These are phyloP conservation scores for Mucor velutinosus DNA, from an alignment of 371 early-diverging fungal species.

Conservation along the genomic window DNA sequence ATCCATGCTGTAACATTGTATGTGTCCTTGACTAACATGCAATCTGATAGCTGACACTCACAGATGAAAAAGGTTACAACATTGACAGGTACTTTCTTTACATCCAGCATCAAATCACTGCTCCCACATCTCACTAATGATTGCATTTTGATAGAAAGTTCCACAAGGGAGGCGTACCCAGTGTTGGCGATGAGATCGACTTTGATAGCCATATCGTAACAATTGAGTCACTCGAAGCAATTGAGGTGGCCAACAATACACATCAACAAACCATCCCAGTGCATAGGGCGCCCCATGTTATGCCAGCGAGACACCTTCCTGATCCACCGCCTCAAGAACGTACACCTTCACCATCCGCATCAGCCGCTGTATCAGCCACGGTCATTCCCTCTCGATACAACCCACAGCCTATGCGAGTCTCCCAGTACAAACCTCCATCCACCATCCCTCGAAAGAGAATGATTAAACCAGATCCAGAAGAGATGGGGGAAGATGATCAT, in stretches of 20 bases:
- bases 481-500: background rate
- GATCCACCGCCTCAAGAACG: background rate
- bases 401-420: background rate
- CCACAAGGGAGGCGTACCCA: constrained; percentile 38
- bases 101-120: background rate
- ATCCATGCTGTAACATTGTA: background rate
- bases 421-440: constrained; percentile 1
- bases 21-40: background rate
- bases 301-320: background rate
- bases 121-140: background rate
- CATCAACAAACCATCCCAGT: background rate
- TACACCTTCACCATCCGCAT: background rate
- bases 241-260: background rate
- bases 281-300: background rate
- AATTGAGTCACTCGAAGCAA: constrained; percentile 38
- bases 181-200: constrained; percentile 61
- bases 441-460: constrained; percentile 10
- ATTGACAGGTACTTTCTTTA: constrained; percentile 37
- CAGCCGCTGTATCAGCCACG: background rate
- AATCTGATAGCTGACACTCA: constrained; percentile 38
- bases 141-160: constrained; percentile 39
- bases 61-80: constrained; percentile 52
- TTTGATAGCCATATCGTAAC: constrained; percentile 64
- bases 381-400: background rate
- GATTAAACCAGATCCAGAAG: constrained; percentile 5